Percentiles rank a stretch among this genome's conserved stretches.
phyloP scores from a whole-genome alignment of 352 stramenopile species.

The Stephanocyclus meneghinianus region DNA sequence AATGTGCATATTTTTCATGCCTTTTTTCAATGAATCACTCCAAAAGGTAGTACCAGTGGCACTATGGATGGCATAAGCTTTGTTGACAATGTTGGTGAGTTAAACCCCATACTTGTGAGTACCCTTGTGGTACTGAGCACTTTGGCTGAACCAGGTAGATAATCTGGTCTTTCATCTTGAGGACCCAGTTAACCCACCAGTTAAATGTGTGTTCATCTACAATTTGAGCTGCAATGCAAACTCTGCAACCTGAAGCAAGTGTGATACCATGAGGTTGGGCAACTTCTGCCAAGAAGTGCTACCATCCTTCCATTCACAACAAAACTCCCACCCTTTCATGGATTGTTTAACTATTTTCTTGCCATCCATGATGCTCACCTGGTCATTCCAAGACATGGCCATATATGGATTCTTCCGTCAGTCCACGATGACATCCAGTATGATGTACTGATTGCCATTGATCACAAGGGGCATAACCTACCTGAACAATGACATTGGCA shows the following conservation, averaged over 20 bases:
- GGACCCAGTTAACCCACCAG: slow-evolving; percentile 38
- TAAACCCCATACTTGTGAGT: slow-evolving; percentile 31
- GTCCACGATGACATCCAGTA: background rate
- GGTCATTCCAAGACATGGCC: background rate
- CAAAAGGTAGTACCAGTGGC: background rate
- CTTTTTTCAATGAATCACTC: background rate
- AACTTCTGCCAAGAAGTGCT: background rate
- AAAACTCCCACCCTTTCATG: background rate
- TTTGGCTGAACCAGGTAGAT: background rate
- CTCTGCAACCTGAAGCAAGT: slow-evolving; percentile 53
- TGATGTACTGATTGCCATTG: slow-evolving; percentile 13
- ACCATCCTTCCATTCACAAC: background rate
- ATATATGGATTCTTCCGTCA: background rate
- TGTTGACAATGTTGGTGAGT: slow-evolving; percentile 12
- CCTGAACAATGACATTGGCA: slow-evolving; percentile 31
- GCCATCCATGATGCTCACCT: background rate
- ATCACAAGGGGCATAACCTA: slow-evolving; percentile 19
- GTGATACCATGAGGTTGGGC: background rate
- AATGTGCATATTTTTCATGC: slow-evolving; percentile 4
- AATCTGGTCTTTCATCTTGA: too few relatives aligned
- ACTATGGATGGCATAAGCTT: slow-evolving; percentile 21
- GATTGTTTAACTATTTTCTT: background rate
- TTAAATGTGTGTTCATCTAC: slow-evolving; percentile 51
- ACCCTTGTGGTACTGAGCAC: background rate
- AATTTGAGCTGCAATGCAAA: slow-evolving; percentile 51